Base-by-base conservation (phyloP, 441 rosid genomes). In the Omphalea diandra region DNA sequence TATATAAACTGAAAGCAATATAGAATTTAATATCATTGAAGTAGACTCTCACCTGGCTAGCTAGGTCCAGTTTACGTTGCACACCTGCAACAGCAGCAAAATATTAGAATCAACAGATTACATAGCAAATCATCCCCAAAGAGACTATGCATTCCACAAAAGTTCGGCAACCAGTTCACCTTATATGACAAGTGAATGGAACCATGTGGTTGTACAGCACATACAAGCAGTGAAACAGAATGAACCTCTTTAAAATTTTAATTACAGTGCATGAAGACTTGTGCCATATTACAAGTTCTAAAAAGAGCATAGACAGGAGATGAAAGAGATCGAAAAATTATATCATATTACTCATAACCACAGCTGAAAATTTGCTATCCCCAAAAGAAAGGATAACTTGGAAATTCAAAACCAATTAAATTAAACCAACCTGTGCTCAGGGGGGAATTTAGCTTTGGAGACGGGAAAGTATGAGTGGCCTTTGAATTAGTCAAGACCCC, bases 41-140 rank as follows among this genome's bases (percentile, higher is more conserved):
- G 17, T 10, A 38, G 38, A 33, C 3, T 14, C 70, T 72, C 70
- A 84, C 91, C 91, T 84, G 84, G 75, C 78, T 83, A 56, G 70
- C 84, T 84, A 88, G 67, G 53, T 89, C 86, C 76, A 82, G 72
- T 83, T 84, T 90, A 53, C 82, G 84, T 56, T 88, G 98, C 57
- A 78, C 90, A 52, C 89, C 90, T 89, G 83, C 58, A 69, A 71
- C 7, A 69, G 40, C 32, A 60, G n/a, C 53, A 41, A 1, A 65
- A n/a, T 5, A 63, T 76, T 20, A 67, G 40, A 12, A 57, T 35
- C 22, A 47, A 38, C 18, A 26, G 8, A 47, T 7, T 46, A 59
- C 38, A 14, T 27, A 8, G 26, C 35, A 58, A 43, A 29, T 5
- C 4, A 50, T 12, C 44, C 26, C 62, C 15, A 7, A 18, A 18